phyloP scores from a whole-genome alignment of 768 basidiomycete genomes.

The Phlegmacium glaucopus region DNA sequence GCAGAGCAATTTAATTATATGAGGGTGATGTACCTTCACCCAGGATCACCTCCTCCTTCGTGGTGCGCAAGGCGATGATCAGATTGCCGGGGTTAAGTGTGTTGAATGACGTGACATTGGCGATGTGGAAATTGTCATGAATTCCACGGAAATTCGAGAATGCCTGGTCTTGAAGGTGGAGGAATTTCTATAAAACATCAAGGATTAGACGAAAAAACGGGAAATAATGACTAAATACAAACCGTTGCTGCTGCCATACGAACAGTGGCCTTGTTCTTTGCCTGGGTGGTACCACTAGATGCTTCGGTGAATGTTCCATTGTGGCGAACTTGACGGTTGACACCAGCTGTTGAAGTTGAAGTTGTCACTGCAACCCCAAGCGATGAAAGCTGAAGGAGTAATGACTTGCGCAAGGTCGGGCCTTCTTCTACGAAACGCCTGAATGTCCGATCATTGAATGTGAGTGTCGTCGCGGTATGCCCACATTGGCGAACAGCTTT shows the following conservation, averaged over 20 bases:
- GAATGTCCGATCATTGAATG: background rate
- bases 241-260: background rate
- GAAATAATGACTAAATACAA: background rate
- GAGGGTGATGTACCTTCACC: background rate
- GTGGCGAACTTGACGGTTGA: background rate
- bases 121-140: background rate
- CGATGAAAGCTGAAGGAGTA: background rate
- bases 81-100: background rate
- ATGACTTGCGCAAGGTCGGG: background rate
- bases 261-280: background rate
- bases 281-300: background rate
- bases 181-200: background rate
- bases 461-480: background rate
- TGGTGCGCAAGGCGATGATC: background rate
- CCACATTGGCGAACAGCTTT: conserved; percentile 12
- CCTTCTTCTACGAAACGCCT: background rate
- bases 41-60: background rate
- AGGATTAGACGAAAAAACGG: background rate
- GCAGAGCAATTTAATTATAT: background rate
- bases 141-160: background rate
- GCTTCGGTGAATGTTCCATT: background rate
- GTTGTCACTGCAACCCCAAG: background rate
- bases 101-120: background rate
- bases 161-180: background rate
- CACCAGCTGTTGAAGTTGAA: background rate